Evolutionary conservation across 768 basidiomycete genomes (phyloP).

Genomic region (Leccinum disarticulatum): DNA sequence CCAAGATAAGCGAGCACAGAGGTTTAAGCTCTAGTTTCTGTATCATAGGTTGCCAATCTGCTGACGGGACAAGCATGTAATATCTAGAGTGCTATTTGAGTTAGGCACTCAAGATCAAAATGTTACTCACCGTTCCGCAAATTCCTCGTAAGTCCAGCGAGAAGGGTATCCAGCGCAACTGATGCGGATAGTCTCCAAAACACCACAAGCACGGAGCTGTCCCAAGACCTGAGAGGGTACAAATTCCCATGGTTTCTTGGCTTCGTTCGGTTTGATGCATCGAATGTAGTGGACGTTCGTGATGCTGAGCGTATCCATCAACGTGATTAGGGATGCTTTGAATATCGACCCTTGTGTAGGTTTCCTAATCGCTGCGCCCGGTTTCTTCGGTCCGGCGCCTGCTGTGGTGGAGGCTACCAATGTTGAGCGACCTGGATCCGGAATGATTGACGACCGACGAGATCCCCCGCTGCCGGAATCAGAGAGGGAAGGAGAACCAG

Average conservation of each 20-base stretch:
- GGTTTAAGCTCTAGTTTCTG: conserved; percentile 74
- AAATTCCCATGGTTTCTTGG: conserved; percentile 96
- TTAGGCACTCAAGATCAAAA: conserved; percentile 9
- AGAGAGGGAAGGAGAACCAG: conserved; percentile 74
- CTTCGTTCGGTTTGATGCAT: conserved; percentile 98
- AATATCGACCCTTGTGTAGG: conserved; percentile 98
- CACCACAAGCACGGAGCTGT: conserved; percentile 96
- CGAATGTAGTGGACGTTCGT: conserved; percentile 99
- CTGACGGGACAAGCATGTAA: conserved; percentile 92
- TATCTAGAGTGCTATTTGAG: conserved; percentile 56
- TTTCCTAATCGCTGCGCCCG: conserved; percentile 76
- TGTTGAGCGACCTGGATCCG: conserved; percentile 79
- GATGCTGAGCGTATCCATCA: conserved; percentile 97
- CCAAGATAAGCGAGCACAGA: conserved; percentile 83
- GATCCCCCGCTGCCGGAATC: conserved; percentile 77
- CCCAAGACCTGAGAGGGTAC: conserved; percentile 92
- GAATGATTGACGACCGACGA: conserved; percentile 80
- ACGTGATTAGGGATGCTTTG: conserved; percentile 86
- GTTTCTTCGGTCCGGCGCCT: conserved; percentile 50
- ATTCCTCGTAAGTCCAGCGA: conserved; percentile 97
- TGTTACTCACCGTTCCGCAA: conserved; percentile 82
- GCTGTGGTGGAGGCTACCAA: conserved; percentile 54
- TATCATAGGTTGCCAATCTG: conserved; percentile 85
- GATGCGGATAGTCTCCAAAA: conserved; percentile 97
- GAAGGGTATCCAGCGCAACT: conserved; percentile 99